phyloP scores from a whole-genome alignment of 169 alveolate genomes.

The Eimeria sp. region DNA sequence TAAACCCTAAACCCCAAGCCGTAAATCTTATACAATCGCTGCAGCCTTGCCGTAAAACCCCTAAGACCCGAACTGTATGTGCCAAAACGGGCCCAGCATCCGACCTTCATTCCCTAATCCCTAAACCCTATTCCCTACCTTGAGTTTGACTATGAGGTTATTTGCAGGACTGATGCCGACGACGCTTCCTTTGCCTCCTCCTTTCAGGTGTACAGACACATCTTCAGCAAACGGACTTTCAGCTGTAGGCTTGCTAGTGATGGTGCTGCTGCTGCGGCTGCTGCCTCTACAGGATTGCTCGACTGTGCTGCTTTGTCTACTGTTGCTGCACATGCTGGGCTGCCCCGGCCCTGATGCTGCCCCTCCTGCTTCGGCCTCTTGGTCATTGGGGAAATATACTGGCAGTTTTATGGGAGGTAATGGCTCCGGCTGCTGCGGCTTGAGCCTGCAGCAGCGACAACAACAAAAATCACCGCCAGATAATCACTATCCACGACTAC shows the following conservation, averaged over 20 bases:
- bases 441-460: too few species aligned
- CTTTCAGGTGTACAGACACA: constrained; percentile 27
- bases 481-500: too few species aligned
- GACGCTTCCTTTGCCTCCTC: constrained; percentile 1
- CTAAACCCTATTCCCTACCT: neutral
- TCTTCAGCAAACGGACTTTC: constrained; percentile 21
- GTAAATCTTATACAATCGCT: neutral
- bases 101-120: too few species aligned
- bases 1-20: too few species aligned
- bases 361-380: neutral
- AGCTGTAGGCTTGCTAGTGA: neutral
- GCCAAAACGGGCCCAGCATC: neutral
- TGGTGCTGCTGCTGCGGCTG: too few species aligned
- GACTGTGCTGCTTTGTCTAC: neutral
- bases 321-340: neutral
- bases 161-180: neutral
- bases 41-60: neutral
- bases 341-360: neutral
- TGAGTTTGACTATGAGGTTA: neutral
- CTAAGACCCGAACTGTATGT: neutral
- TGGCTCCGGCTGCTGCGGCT: neutral
- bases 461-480: too few species aligned
- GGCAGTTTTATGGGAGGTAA: constrained; percentile 12
- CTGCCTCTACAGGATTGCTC: neutral
- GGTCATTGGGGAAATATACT: neutral